Base-by-base conservation (phyloP, 148 eudicot species). In the Diospyros kaki region DNA sequence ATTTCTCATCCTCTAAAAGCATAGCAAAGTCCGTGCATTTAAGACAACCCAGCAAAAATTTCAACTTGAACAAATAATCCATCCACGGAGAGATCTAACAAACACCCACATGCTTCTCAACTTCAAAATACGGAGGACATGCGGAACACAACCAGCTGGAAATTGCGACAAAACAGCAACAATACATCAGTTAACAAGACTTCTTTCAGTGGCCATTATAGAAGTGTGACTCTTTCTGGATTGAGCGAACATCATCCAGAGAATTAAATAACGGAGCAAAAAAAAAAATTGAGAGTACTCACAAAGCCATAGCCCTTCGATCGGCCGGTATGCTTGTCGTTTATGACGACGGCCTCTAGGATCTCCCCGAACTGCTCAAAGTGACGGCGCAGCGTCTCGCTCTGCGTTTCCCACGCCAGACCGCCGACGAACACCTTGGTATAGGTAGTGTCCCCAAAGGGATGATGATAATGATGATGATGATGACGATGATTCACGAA, bases 271-370 rank as follows among this genome's bases (percentile, higher is more conserved):
- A 28, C 28, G 28, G 28, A 28, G 28, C 28, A 28, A 28, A 28
- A 28, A 28, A 28, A 28, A 28, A 28, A 28, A 28, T 28, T 28
- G 28, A 65, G 42, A 71, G 41, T 64, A 73, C 83, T 76, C 52
- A 81, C 84, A 63, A 81, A 81, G 10, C 84, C 84, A 54, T 81
- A 81, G 60, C 84, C 84, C 48, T 81, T 81, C 44, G 84, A 81
- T 63, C 84, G 72, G 15, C 80, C 77, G 18, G 84, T 77, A 48
- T 69, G 68, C 80, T 81, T 77, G 64, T 81, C 84, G 3, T 76
- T 58, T 51, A 81, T 81, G 11, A 81, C 79, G 52, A 81, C 81
- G 8, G 84, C 84, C 74, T 81, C 84, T 7, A 81, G 68, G 41
- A 81, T 81, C 54, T 81, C 80, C 17, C 84, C 84, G 12, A 61